Evolutionary conservation across 805 yeast genomes (phyloP), one percentile per base, ranked within the genome.

Genomic region (Starmerella stellata): DNA sequence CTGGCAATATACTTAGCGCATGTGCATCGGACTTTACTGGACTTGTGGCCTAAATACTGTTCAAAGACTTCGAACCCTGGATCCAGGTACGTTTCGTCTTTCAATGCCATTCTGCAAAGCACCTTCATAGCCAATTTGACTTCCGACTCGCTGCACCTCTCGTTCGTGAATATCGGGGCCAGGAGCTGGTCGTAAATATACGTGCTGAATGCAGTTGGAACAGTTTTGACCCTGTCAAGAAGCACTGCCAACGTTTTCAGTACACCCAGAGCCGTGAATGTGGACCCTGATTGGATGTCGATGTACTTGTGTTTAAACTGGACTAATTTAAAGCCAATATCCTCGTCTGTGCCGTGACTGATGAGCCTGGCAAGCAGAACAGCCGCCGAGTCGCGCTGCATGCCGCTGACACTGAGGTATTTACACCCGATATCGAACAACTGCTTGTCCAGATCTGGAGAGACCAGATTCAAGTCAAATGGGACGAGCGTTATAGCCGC

Each of bases 401-500:
- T 72, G 4, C 81, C 78, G 4, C 74, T 65, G 14, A 58, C 57
- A 4, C 49, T 13, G 7, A 29, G 7, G 17, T 52, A n/a, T n/a
- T n/a, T n/a, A n/a, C n/a, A n/a, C n/a, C n/a, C n/a, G n/a, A n/a
- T n/a, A n/a, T n/a, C n/a, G n/a, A n/a, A n/a, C n/a, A n/a, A n/a
- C n/a, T n/a, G n/a, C n/a, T n/a, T n/a, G n/a, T n/a, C n/a, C n/a
- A n/a, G n/a, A n/a, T n/a, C n/a, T n/a, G n/a, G n/a, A n/a, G n/a
- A n/a, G n/a, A n/a, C n/a, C 31, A 70, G 54, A 38, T 54, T 56
- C 20, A 85, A 58, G 2, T 70, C 65, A 51, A 85, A 83, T 0
- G 96, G 95, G 0, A 75, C 70, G n/a, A 78, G 58, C 0, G 74
- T 66, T 18, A 83, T 58, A 8, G 75, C 70, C 0, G 76, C 66